Evolutionary conservation across 2,329 filamentous ascomycete species (phyloP), one percentile per base, ranked within the genome.

Genomic region (Stemphylium beticola): DNA sequence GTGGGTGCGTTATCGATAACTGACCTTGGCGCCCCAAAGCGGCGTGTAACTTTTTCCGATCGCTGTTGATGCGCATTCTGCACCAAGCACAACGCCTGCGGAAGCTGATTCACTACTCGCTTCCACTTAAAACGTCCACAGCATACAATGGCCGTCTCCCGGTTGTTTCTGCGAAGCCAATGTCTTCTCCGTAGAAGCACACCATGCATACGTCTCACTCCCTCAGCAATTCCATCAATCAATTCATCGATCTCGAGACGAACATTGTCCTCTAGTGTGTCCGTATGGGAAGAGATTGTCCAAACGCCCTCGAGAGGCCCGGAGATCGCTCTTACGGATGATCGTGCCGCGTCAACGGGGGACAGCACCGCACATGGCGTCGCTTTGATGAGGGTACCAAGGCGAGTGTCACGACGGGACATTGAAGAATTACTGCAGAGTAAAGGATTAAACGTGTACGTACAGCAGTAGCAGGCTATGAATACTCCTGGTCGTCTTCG

Each of bases 361-460:
- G 20, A 22, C 17, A 39, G 56, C 36, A 4, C 17, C 15, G 55
- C 56, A 14, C 47, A 51, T 22, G 58, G 53, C 17, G 45, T 68
- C 18, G 49, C 41, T 26, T 11, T 69, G 2, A n/a, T 58, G 8
- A 57, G 9, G 7, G 11, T 69, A 4, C 48, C 59, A 10, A 58
- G 51, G 18, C 47, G 52, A 10, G 20, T 47, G 17, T 20, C 43
- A n/a, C 60, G 40, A 32, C 17, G 43, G 11, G 58, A 62, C 6
- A 39, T 70, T 7, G 51, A 64, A 32, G 8, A 51, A 17, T n/a
- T 64, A 1, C 49, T 70, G 4, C 37, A 42, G 8, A 36, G 50
- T 10, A 57, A 57, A 37, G 63, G 65, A n/a, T 42, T 61, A 10
- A 49, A 63, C 3, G 17, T 68, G 66, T 69, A 60, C 37, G 67